Evolutionary conservation across 2,329 filamentous ascomycete genomes (phyloP), one percentile per base, ranked within the genome.

Genomic region (Hymenoscyphus infarciens): DNA sequence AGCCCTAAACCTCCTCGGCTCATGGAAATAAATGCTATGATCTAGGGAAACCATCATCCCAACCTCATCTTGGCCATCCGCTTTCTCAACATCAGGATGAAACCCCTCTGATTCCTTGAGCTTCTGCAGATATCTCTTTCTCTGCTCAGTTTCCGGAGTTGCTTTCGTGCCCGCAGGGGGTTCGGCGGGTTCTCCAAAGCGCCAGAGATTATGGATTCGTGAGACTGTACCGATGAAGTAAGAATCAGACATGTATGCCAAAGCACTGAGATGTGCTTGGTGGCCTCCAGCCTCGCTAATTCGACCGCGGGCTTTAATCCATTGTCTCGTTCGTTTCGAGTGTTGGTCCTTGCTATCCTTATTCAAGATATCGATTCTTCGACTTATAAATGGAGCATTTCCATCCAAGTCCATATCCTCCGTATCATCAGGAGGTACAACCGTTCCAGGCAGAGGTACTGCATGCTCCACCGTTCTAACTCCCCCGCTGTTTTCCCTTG

Each of bases 191-290:
- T 8, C 10, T 0, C 83, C 85, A 74, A 90, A 91, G 15, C 90
- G 83, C 83, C 90, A 93, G 39, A 97, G 82, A 62, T 86, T 83
- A 76, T 97, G 93, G 61, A 93, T 87, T 22, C 91, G 86, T 31
- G 88, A 82, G 7, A 97, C 86, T 1, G 93, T 97, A 45, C 91
- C 93, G 75, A 98, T 93, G 77, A 99, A 98, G 78, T 91, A 95
- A 73, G 85, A 90, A 77, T 98, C 94, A 29, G 88, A 91, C 80
- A 98, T 90, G 79, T 98, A 99, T 27, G 94, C 94, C 65, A 99
- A 81, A 8, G 95, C 95, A 42, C 85, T 89, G 39, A 97, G 80
- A 74, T 98, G 93, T 11, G 92, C 91, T 71, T 89, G 84, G 67
- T 88, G 85, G 1, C 92, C 91, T 22, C 91, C 91, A 3, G 81